Evolutionary conservation across 345 rosid species (phyloP).

Genomic region (Eucalyptus guilfoylei): DNA sequence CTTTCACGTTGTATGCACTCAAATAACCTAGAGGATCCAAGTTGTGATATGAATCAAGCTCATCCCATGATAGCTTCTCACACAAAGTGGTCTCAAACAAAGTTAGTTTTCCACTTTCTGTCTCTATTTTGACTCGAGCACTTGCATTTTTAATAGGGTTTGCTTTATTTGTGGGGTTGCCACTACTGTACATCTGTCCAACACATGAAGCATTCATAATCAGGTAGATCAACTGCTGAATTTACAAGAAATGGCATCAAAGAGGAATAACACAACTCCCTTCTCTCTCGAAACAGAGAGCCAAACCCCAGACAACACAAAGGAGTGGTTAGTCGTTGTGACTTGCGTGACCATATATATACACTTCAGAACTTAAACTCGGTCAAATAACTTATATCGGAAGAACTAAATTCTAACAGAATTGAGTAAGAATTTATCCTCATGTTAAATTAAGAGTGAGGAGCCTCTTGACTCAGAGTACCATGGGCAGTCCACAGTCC

Average conservation of each 20-base stretch:
- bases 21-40: constrained; percentile 27
- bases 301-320: background rate
- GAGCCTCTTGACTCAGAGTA: background rate
- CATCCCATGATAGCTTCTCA: constrained; percentile 22
- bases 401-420: background rate
- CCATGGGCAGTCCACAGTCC: background rate
- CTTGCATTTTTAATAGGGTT: constrained; percentile 36
- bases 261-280: background rate
- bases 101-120: constrained; percentile 22
- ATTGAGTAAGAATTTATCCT: background rate
- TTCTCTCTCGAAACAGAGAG: background rate
- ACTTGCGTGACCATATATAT: background rate
- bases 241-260: background rate
- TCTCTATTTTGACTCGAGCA: constrained; percentile 22
- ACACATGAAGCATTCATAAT: background rate
- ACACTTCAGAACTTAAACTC: background rate
- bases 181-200: constrained; percentile 36
- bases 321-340: background rate
- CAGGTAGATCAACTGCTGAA: background rate
- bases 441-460: background rate
- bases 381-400: background rate
- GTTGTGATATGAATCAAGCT: background rate
- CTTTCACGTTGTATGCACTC: constrained; percentile 15
- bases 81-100: constrained; percentile 31
- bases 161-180: constrained; percentile 40